phyloP scores from a whole-genome alignment of 768 basidiomycete genomes.

The Saitozyma sp. region DNA sequence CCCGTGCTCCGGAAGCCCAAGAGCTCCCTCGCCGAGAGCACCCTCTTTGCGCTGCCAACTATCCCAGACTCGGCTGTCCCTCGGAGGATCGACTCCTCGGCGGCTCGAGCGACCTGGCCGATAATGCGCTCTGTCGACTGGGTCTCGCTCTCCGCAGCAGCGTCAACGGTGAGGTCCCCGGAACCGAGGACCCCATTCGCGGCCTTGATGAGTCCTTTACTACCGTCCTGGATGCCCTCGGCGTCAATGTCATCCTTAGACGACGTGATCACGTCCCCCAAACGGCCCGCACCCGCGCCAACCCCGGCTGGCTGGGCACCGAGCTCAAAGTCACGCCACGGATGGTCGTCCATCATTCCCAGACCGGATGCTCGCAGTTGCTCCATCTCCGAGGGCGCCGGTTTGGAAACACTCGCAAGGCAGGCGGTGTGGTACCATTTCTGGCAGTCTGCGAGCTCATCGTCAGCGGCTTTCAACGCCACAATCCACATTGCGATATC shows the following conservation, averaged over 20 bases:
- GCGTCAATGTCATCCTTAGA: not conserved
- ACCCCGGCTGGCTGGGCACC: too few species aligned
- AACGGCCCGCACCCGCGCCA: too few species aligned
- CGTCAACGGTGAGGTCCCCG: not conserved
- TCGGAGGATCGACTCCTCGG: constrained; percentile 16
- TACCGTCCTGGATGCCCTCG: constrained; percentile 13
- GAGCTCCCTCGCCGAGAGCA: constrained; percentile 26
- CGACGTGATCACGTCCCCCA: not conserved
- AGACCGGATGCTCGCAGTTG: too few species aligned
- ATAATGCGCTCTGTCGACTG: constrained; percentile 2
- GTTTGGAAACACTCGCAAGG: constrained; percentile 7
- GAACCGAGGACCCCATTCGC: not conserved
- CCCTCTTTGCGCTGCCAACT: constrained; percentile 19
- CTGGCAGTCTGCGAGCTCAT: constrained; percentile 17
- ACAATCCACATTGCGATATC: too few species aligned
- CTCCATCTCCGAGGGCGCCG: too few species aligned
- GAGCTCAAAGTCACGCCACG: too few species aligned
- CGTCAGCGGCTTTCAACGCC: not conserved
- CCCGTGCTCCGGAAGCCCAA: not conserved
- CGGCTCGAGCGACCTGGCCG: constrained; percentile 3
- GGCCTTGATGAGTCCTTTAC: constrained; percentile 5
- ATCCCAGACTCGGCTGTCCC: constrained; percentile 18
- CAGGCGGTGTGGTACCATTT: constrained; percentile 32
- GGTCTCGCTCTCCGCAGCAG: not conserved
- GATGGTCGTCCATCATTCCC: too few species aligned